phyloP scores from a whole-genome alignment of 805 yeast species.

The Cyberlindnera veronae region DNA sequence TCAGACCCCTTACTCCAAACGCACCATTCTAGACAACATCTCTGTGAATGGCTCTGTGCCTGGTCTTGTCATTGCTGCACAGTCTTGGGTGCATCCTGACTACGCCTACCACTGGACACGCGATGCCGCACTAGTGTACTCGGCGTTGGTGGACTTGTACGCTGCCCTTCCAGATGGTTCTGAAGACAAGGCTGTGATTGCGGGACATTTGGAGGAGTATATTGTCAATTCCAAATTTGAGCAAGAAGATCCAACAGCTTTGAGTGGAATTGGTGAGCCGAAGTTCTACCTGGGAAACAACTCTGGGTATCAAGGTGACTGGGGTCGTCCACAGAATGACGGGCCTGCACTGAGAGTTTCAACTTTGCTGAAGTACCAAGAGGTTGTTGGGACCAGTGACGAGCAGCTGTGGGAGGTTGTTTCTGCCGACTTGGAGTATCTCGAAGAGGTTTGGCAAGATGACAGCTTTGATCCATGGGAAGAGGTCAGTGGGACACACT shows the following conservation, averaged over 20 bases:
- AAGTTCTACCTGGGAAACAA: conserved; percentile 3
- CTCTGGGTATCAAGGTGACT: conserved; percentile 3
- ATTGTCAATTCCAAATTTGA: not conserved
- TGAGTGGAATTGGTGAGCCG: conserved; percentile 5
- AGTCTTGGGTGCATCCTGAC: conserved; percentile 1
- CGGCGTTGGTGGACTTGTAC: not conserved
- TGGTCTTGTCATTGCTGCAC: conserved; percentile 5
- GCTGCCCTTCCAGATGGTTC: conserved; percentile 1
- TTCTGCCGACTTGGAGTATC: conserved; percentile 2
- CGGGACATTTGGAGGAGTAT: not conserved
- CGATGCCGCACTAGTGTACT: conserved; percentile 4
- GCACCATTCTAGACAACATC: conserved; percentile 4
- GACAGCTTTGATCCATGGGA: conserved; percentile 6
- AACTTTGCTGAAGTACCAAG: conserved; percentile 2
- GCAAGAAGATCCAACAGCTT: conserved; percentile 4
- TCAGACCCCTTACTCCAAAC: conserved; percentile 2
- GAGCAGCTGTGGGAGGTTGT: not conserved
- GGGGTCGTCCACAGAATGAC: conserved; percentile 8
- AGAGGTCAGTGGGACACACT: conserved; percentile 6
- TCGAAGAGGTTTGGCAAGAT: not conserved
- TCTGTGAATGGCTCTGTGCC: conserved; percentile 5
- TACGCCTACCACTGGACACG: conserved; percentile 7
- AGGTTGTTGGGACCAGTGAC: not conserved
- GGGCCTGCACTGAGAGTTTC: conserved; percentile 7
- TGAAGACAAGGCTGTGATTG: not conserved